These are phyloP conservation scores for Fusarium sp. DNA, from an alignment of 2,329 filamentous ascomycete species.

Conservation along the genomic window DNA sequence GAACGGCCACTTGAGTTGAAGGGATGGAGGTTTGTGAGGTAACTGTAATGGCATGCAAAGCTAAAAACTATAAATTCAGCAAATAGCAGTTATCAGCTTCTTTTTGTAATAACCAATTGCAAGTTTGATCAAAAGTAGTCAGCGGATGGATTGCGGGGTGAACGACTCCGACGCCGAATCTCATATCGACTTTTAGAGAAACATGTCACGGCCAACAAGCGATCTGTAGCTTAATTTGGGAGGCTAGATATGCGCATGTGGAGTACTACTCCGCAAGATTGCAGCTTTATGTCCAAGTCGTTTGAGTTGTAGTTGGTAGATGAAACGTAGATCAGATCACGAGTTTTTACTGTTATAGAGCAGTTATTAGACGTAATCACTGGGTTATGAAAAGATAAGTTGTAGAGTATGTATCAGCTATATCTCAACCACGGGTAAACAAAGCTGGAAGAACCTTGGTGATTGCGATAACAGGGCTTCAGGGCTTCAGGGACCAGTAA, in stretches of 20 bases:
- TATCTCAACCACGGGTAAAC: not conserved
- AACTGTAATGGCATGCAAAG: not conserved
- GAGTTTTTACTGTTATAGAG: not conserved
- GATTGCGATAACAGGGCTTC: not conserved
- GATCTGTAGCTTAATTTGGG: not conserved
- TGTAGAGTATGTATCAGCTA: not conserved
- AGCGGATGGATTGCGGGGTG: not conserved
- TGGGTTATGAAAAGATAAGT: not conserved
- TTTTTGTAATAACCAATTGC: not conserved
- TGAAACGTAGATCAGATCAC: conserved; percentile 15
- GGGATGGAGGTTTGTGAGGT: not conserved
- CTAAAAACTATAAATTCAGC: not conserved
- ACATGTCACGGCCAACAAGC: not conserved
- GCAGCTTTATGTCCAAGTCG: conserved; percentile 17
- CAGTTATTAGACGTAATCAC: not conserved
- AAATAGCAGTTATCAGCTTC: not conserved
- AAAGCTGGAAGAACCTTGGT: not conserved
- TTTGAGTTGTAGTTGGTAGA: not conserved
- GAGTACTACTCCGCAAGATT: conserved; percentile 27
- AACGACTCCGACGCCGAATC: not conserved
- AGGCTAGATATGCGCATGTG: not conserved
- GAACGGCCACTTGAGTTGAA: not conserved
- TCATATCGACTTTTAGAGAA: not conserved
- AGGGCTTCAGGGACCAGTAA: not conserved
- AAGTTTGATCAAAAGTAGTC: not conserved